These are phyloP conservation scores for Candolleomyces eurysporus DNA, from an alignment of 768 basidiomycete genomes.

Conservation along the genomic window DNA sequence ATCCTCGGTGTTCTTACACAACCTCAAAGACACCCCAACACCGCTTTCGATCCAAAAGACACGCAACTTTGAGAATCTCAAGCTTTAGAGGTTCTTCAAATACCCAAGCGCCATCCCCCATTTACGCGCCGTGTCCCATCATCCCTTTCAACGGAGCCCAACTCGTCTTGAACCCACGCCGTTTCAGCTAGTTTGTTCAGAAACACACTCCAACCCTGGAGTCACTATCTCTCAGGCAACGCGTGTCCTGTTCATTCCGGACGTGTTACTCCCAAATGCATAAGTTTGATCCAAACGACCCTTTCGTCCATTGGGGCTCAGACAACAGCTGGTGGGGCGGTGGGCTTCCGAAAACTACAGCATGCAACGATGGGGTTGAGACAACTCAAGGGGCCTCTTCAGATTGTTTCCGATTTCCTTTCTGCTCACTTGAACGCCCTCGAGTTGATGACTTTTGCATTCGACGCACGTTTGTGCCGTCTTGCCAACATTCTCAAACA, in stretches of 20 bases:
- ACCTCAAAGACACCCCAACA: constrained; percentile 34
- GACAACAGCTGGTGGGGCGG: no score
- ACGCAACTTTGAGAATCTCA: constrained; percentile 33
- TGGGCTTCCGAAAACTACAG: constrained; percentile 27
- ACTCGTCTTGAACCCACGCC: constrained; percentile 27
- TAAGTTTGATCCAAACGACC: constrained; percentile 41
- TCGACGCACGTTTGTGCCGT: constrained; percentile 23
- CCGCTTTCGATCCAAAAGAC: constrained; percentile 37
- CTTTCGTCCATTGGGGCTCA: constrained; percentile 24
- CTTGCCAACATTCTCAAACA: no score
- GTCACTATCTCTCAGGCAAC: constrained; percentile 35
- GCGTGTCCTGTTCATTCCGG: constrained; percentile 20
- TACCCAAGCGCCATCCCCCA: constrained; percentile 37
- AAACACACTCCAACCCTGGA: constrained; percentile 33
- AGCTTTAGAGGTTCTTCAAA: constrained; percentile 36
- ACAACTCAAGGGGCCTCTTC: constrained; percentile 33
- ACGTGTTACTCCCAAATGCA: constrained; percentile 23
- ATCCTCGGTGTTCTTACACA: constrained; percentile 45
- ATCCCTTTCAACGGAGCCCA: constrained; percentile 46
- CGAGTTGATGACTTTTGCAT: constrained; percentile 31
- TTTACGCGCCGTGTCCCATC: constrained; percentile 31
- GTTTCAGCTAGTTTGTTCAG: constrained; percentile 36
- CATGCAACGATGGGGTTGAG: constrained; percentile 34
- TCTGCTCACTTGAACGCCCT: constrained; percentile 25
- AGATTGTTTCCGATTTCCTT: constrained; percentile 28